These are phyloP conservation scores for Powellomyces hirtus DNA, from an alignment of 192 early-diverging fungal genomes.

Conservation along the genomic window DNA sequence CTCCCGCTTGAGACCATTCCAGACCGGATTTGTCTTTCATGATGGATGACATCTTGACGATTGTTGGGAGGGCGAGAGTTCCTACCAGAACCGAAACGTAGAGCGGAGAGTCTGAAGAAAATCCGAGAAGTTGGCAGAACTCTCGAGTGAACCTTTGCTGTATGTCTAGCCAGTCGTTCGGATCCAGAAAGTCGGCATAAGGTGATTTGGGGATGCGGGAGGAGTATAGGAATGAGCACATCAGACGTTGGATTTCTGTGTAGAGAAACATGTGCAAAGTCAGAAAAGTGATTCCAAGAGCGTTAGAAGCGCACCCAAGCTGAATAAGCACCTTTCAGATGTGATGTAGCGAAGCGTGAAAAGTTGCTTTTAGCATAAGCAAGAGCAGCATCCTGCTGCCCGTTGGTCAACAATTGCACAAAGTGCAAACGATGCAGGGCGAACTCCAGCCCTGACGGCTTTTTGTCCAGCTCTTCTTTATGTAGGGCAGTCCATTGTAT, in stretches of 20 bases:
- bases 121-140: constrained; percentile 73
- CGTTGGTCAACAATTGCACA: constrained; percentile 64
- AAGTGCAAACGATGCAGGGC: constrained; percentile 76
- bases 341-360: constrained; percentile 55
- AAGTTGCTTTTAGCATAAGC: constrained; percentile 73
- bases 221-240: constrained; percentile 48
- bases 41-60: constrained; percentile 85
- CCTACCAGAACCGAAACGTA: constrained; percentile 70
- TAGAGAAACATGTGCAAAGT: too few relatives aligned
- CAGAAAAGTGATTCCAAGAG: not conserved
- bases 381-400: constrained; percentile 58
- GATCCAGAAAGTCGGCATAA: constrained; percentile 56
- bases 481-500: constrained; percentile 73
- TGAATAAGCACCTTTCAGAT: constrained; percentile 58
- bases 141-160: constrained; percentile 69
- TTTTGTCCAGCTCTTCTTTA: constrained; percentile 50
- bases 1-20: constrained; percentile 90
- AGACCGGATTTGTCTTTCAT: constrained; percentile 78
- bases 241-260: constrained; percentile 58
- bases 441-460: constrained; percentile 79
- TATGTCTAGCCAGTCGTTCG: constrained; percentile 58
- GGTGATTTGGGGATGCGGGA: constrained; percentile 44
- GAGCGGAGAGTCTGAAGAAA: constrained; percentile 71
- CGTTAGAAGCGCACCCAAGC: not conserved
- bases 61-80: constrained; percentile 82